phyloP scores from a whole-genome alignment of 305 asterid species.

The Solanum hybrid region DNA sequence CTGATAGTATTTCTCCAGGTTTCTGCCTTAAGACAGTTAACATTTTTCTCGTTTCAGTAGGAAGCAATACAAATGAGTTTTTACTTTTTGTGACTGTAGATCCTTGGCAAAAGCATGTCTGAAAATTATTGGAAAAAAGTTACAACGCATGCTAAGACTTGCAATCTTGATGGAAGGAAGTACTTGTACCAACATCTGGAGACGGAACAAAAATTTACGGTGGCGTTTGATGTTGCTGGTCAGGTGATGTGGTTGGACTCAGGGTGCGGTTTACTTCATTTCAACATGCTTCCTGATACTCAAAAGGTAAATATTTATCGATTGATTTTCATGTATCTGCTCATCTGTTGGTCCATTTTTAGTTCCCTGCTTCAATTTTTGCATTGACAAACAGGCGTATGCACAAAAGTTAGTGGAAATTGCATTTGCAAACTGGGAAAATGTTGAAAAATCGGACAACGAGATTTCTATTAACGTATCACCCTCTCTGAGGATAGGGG shows the following conservation, averaged over 20 bases:
- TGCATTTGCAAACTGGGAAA: not conserved
- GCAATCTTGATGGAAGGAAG: slow-evolving; percentile 52
- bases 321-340: not conserved
- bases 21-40: not conserved
- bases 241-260: not conserved
- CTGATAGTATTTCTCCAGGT: not conserved
- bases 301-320: not conserved
- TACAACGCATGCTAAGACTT: slow-evolving; percentile 63
- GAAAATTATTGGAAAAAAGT: slow-evolving; percentile 67
- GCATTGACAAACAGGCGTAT: not conserved
- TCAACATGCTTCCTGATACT: not conserved
- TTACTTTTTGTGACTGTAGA: slow-evolving; percentile 30
- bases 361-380: not conserved
- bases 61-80: not conserved
- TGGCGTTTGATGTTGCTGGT: slow-evolving; percentile 18
- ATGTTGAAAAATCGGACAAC: not conserved
- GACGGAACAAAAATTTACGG: slow-evolving; percentile 36
- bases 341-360: not conserved
- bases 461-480: not conserved
- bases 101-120: slow-evolving; percentile 75
- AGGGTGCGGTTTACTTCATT: not conserved
- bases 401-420: not conserved
- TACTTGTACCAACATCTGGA: slow-evolving; percentile 35
- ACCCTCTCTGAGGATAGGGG: not conserved
- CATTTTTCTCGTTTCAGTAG: not conserved